phyloP scores from a whole-genome alignment of 2,329 filamentous ascomycete species.

The Hysterium pulicare region DNA sequence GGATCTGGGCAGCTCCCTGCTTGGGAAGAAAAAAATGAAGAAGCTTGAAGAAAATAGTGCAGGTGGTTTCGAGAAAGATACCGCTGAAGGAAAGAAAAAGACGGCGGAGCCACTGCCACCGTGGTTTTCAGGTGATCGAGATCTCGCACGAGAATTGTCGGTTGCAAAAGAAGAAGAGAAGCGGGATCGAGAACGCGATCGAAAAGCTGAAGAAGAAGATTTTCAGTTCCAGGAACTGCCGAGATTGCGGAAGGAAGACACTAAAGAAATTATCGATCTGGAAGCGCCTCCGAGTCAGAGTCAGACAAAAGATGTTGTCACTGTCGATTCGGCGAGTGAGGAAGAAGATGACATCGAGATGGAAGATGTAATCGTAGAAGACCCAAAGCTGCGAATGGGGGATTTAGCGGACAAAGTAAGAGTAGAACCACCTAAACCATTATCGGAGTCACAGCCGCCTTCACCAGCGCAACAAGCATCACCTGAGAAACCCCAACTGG shows the following conservation, averaged over 20 bases:
- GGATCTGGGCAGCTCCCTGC: slow-evolving; percentile 63
- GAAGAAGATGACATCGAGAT: slow-evolving; percentile 39
- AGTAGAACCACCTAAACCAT: slow-evolving; percentile 39
- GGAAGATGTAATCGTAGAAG: slow-evolving; percentile 31
- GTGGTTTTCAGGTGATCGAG: slow-evolving; percentile 63
- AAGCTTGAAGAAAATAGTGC: slow-evolving; percentile 53
- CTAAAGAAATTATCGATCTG: slow-evolving; percentile 46
- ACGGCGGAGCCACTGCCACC: slow-evolving; percentile 64
- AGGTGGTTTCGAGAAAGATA: slow-evolving; percentile 63
- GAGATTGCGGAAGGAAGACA: slow-evolving; percentile 55
- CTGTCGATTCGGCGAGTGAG: slow-evolving; percentile 61
- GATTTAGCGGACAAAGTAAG: slow-evolving; percentile 44
- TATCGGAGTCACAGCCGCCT: slow-evolving; percentile 15
- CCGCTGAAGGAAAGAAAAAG: slow-evolving; percentile 40
- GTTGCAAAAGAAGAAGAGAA: slow-evolving; percentile 42
- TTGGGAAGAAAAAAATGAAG: slow-evolving; percentile 52
- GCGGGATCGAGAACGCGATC: slow-evolving; percentile 53
- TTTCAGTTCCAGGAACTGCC: slow-evolving; percentile 64
- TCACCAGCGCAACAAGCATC: slow-evolving; percentile 20
- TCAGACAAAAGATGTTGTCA: slow-evolving; percentile 53
- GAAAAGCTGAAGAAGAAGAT: slow-evolving; percentile 53
- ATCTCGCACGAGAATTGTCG: slow-evolving; percentile 54
- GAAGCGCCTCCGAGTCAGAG: slow-evolving; percentile 39
- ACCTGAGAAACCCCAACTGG: background rate
- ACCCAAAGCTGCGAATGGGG: slow-evolving; percentile 37